Percentiles rank a stretch among this genome's conserved stretches.
Conservation (phyloP, 352 stramenopile species). For the Phytophthora uliginosa region DNA sequence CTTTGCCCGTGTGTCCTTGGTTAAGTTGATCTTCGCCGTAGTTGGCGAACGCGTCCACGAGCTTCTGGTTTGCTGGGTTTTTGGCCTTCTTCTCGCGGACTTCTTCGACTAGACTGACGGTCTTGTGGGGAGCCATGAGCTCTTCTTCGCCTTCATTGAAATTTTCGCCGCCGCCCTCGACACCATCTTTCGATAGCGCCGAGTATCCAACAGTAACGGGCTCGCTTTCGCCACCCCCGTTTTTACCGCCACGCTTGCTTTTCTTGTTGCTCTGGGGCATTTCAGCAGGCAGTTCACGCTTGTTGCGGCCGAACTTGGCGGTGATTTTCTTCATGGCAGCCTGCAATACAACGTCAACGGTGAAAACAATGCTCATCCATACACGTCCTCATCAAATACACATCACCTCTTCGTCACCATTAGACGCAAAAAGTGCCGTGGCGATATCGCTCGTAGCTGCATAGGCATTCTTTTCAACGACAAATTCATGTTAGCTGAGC, state of each 20-base stretch:
- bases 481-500: not conserved
- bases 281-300: constrained; percentile 19
- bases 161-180: constrained; percentile 10
- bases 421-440: constrained; percentile 34
- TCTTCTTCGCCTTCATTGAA: constrained; percentile 18
- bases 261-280: constrained; percentile 30
- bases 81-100: constrained; percentile 50
- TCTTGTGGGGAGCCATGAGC: constrained; percentile 66
- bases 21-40: constrained; percentile 73
- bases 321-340: constrained; percentile 36
- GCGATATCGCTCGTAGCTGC: constrained; percentile 32
- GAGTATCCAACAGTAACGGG: constrained; percentile 12
- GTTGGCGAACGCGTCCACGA: constrained; percentile 76
- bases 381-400: not conserved
- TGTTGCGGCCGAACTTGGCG: constrained; percentile 39
- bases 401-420: constrained; percentile 40
- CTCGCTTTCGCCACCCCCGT: constrained; percentile 17
- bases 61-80: constrained; percentile 73
- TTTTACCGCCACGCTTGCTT: constrained; percentile 20
- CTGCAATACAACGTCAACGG: constrained; percentile 15
- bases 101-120: constrained; percentile 65
- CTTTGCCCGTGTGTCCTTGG: constrained; percentile 79
- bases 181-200: constrained; percentile 8
- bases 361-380: not conserved
- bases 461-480: constrained; percentile 30